A percentile compares a stretch with the other conserved stretches of the same genome.
These are phyloP conservation scores for Phytophthora pisi DNA, from an alignment of 352 stramenopile genomes.

Conservation along the genomic window DNA sequence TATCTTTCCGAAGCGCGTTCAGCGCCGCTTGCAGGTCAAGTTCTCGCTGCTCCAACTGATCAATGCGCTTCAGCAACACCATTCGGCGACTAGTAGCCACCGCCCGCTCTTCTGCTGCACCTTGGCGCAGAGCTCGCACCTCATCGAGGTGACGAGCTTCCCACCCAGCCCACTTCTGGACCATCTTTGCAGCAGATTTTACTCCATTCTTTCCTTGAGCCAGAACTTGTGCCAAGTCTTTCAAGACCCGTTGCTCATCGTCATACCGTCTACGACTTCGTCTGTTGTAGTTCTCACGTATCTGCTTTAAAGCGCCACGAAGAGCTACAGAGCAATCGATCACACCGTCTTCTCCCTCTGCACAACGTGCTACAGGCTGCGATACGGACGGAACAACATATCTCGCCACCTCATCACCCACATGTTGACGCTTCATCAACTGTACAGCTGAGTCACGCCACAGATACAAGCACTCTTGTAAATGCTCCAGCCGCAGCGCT, in stretches of 20 bases:
- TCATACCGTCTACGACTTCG: too few relatives aligned
- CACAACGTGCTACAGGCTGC: neutral
- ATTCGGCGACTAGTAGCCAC: constrained; percentile 12
- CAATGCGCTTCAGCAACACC: constrained; percentile 21
- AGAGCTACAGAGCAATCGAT: constrained; percentile 15
- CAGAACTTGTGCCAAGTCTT: constrained; percentile 15
- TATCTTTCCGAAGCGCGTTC: constrained; percentile 23
- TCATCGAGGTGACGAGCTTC: constrained; percentile 34
- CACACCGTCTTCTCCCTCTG: neutral
- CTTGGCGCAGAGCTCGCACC: constrained; percentile 21
- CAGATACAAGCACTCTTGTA: constrained; percentile 29
- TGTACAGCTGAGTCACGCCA: constrained; percentile 32
- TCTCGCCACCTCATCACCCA: neutral
- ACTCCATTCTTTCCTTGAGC: constrained; percentile 10
- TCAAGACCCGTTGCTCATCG: neutral
- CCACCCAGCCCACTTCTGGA: constrained; percentile 39
- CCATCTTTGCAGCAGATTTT: constrained; percentile 34
- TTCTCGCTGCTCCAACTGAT: constrained; percentile 20
- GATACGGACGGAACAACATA: constrained; percentile 1
- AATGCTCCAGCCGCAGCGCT: constrained; percentile 23
- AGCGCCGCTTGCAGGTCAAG: constrained; percentile 32
- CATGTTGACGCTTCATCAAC: constrained; percentile 23
- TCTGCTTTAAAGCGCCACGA: constrained; percentile 25
- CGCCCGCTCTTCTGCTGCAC: constrained; percentile 24
- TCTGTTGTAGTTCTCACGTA: constrained; percentile 10